Conservation (phyloP, 345 rosid species). For the Syzygium aromaticum region DNA sequence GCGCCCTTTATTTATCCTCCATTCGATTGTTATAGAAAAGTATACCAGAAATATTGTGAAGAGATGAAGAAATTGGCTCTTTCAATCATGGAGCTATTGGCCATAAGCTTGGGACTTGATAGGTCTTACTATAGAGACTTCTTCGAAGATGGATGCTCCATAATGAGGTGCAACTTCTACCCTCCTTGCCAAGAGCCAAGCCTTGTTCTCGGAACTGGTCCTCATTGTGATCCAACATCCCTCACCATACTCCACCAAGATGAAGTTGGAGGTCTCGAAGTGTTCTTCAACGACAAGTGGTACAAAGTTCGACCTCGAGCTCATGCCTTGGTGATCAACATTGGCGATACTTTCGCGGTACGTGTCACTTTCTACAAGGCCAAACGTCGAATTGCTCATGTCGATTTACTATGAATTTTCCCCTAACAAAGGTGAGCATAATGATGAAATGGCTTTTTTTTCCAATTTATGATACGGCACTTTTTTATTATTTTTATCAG, state of each 20-base stretch:
- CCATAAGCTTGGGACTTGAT: conserved; percentile 31
- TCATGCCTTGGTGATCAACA: conserved; percentile 42
- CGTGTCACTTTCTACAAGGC: not conserved
- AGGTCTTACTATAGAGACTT: conserved; percentile 15
- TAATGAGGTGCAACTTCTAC: conserved; percentile 43
- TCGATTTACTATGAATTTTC: not conserved
- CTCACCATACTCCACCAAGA: conserved; percentile 49
- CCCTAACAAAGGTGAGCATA: not conserved
- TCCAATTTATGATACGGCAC: not conserved
- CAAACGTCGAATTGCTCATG: not conserved
- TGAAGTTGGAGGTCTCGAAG: conserved; percentile 44
- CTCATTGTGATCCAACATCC: conserved; percentile 35
- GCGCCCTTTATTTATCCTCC: not conserved
- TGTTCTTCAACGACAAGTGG: conserved; percentile 30
- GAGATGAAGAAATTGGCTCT: conserved; percentile 19
- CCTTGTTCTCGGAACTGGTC: conserved; percentile 45
- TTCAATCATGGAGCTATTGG: conserved; percentile 24
- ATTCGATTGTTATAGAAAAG: conserved; percentile 3
- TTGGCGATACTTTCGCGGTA: conserved; percentile 59
- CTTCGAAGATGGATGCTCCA: conserved; percentile 22
- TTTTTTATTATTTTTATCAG: not conserved
- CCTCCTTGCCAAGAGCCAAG: conserved; percentile 36
- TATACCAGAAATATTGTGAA: conserved; percentile 26
- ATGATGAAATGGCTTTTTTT: not conserved
- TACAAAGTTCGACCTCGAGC: conserved; percentile 26